Percentiles rank a stretch among this genome's conserved stretches.
Conservation (phyloP, 306 rosid genomes). For the Acacia crassicarpa region DNA sequence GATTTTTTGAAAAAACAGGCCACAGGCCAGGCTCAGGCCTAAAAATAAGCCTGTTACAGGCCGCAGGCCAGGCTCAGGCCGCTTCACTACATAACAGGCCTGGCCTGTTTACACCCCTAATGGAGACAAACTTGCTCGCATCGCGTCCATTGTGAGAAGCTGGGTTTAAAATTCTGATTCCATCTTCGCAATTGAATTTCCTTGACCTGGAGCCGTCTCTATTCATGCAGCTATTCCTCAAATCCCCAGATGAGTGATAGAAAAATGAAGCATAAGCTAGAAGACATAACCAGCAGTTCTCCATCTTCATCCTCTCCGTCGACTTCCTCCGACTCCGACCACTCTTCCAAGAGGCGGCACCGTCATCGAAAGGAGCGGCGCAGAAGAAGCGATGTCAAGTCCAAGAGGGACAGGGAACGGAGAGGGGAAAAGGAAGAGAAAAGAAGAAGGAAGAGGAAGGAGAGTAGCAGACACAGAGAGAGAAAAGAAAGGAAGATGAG, state of each 20-base stretch:
- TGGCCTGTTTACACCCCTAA: no score
- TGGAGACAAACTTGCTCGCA: neutral
- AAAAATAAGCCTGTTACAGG: no score
- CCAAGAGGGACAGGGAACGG: constrained; percentile 51
- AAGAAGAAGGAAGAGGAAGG: constrained; percentile 36
- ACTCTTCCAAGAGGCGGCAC: constrained; percentile 49
- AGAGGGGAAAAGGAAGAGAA: constrained; percentile 53
- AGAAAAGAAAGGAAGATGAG: constrained; percentile 41
- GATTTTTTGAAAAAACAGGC: no score
- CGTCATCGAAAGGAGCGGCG: constrained; percentile 51
- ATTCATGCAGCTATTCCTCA: neutral
- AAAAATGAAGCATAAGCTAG: constrained; percentile 42
- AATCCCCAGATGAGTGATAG: constrained; percentile 48
- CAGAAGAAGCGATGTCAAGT: constrained; percentile 43
- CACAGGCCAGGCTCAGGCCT: no score
- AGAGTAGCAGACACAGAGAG: constrained; percentile 25
- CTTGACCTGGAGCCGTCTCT: neutral
- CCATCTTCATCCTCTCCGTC: constrained; percentile 42
- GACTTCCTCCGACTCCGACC: constrained; percentile 43
- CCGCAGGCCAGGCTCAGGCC: no score
- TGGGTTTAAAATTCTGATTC: neutral
- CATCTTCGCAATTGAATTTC: neutral
- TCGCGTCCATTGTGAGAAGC: neutral
- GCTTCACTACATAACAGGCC: no score
- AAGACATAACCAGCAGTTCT: constrained; percentile 38